A percentile compares a stretch with the other conserved stretches of the same genome.
phyloP scores from a whole-genome alignment of 805 yeast species.

The Metschnikowia matae region DNA sequence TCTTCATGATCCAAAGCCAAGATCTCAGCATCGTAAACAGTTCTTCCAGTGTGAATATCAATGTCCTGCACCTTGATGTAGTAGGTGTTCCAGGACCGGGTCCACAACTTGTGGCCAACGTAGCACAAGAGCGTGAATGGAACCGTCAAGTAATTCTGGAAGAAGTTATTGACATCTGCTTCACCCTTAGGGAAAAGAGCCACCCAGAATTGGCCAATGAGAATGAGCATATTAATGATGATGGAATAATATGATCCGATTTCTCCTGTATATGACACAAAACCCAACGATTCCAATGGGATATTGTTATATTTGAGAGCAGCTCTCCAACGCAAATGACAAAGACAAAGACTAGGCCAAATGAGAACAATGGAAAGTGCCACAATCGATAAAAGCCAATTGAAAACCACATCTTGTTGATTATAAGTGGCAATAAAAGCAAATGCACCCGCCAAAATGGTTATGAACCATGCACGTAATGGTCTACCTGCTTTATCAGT shows the following conservation, averaged over 20 bases:
- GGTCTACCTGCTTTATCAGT: constrained; percentile 27
- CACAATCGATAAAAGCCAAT: constrained; percentile 28
- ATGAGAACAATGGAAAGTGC: constrained; percentile 25
- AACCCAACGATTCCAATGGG: constrained; percentile 22
- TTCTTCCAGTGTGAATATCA: constrained; percentile 20
- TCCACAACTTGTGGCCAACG: constrained; percentile 22
- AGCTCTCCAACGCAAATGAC: constrained; percentile 29
- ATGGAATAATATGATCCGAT: constrained; percentile 36
- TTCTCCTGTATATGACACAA: constrained; percentile 37
- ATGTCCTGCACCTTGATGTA: constrained; percentile 21
- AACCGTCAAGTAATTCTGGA: constrained; percentile 26
- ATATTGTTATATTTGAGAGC: constrained; percentile 22
- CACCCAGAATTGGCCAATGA: constrained; percentile 43
- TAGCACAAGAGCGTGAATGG: constrained; percentile 22
- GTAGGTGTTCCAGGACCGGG: constrained; percentile 20
- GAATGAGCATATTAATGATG: constrained; percentile 28
- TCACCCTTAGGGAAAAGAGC: constrained; percentile 35
- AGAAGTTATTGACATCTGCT: constrained; percentile 25
- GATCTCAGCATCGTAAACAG: constrained; percentile 22
- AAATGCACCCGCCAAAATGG: constrained; percentile 21
- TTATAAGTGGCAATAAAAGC: constrained; percentile 31
- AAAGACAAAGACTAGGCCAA: constrained; percentile 25
- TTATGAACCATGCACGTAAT: constrained; percentile 24
- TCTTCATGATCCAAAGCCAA: constrained; percentile 24
- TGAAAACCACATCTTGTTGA: constrained; percentile 27